Percentiles rank a stretch among this genome's conserved stretches.
These are phyloP conservation scores for Fraxinus xanthoxyloides DNA, from an alignment of 305 asterid species.

Conservation along the genomic window DNA sequence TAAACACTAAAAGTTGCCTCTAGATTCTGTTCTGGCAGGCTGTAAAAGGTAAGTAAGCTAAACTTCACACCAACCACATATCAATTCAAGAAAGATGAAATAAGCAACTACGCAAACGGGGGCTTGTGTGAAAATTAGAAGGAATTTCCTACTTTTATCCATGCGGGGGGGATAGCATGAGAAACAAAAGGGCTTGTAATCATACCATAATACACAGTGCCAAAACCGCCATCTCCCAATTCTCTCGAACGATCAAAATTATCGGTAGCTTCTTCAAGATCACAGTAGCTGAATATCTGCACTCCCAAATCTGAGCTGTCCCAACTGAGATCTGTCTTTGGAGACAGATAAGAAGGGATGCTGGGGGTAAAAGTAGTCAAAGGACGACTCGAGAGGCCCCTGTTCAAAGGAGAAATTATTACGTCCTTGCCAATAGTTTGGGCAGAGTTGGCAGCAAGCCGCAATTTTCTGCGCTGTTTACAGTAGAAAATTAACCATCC, in stretches of 20 bases:
- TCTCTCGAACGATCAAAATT: constrained; percentile 57
- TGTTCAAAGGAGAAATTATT: constrained; percentile 38
- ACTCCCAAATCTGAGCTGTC: constrained; percentile 63
- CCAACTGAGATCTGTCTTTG: constrained; percentile 41
- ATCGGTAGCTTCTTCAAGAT: constrained; percentile 77
- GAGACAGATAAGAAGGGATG: constrained; percentile 59
- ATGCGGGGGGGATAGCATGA: neutral
- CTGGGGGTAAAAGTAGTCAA: constrained; percentile 41
- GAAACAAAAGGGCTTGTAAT: neutral
- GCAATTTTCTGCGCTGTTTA: constrained; percentile 45
- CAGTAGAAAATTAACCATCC: constrained; percentile 52
- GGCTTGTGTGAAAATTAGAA: neutral
- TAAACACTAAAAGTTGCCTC: too few relatives aligned
- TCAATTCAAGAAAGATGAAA: neutral
- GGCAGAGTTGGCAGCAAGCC: constrained; percentile 19
- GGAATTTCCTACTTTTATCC: neutral
- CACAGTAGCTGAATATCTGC: constrained; percentile 59
- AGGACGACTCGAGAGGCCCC: constrained; percentile 30
- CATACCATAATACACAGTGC: constrained; percentile 78
- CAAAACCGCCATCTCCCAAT: constrained; percentile 88
- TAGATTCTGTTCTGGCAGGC: too few relatives aligned
- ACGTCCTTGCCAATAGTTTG: constrained; percentile 37
- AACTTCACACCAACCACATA: neutral
- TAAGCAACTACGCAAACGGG: neutral
- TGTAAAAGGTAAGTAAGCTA: neutral